phyloP scores from a whole-genome alignment of 1,139 yeast genomes.

The Kodamaea ohmeri region DNA sequence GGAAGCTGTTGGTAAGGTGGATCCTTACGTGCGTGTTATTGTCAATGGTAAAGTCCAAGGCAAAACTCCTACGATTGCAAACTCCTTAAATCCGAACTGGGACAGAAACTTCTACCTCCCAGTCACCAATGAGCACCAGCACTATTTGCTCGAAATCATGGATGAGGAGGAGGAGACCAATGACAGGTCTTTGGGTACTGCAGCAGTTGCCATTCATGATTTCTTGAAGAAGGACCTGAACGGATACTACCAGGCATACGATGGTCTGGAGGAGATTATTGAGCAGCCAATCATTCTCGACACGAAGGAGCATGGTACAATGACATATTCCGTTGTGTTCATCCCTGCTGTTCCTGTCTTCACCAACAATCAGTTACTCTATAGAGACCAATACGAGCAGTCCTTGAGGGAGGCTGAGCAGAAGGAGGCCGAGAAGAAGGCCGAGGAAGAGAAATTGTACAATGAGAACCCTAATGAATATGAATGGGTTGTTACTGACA shows the following conservation, averaged over 20 bases:
- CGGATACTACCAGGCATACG: slow-evolving; percentile 49
- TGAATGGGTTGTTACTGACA: slow-evolving; percentile 61
- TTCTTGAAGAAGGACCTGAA: slow-evolving; percentile 44
- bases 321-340: slow-evolving; percentile 59
- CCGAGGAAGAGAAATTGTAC: slow-evolving; percentile 46
- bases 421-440: slow-evolving; percentile 33
- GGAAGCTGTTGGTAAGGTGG: slow-evolving; percentile 66
- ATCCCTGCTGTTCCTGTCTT: slow-evolving; percentile 63
- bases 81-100: slow-evolving; percentile 55
- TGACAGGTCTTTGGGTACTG: slow-evolving; percentile 63
- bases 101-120: slow-evolving; percentile 62
- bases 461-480: slow-evolving; percentile 58
- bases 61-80: slow-evolving; percentile 54
- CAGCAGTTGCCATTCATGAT: slow-evolving; percentile 49
- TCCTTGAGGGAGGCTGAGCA: slow-evolving; percentile 31
- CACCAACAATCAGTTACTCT: slow-evolving; percentile 51
- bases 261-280: slow-evolving; percentile 46
- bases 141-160: slow-evolving; percentile 54
- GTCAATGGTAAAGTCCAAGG: slow-evolving; percentile 58
- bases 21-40: slow-evolving; percentile 64
- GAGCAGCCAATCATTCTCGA: slow-evolving; percentile 47
- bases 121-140: slow-evolving; percentile 59
- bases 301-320: slow-evolving; percentile 46
- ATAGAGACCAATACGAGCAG: slow-evolving; percentile 34
- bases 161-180: slow-evolving; percentile 64